Evolutionary conservation across 2,329 filamentous ascomycete genomes (phyloP), one percentile per base, ranked within the genome.

Genomic region (Ophiostoma novo-ulmi): DNA sequence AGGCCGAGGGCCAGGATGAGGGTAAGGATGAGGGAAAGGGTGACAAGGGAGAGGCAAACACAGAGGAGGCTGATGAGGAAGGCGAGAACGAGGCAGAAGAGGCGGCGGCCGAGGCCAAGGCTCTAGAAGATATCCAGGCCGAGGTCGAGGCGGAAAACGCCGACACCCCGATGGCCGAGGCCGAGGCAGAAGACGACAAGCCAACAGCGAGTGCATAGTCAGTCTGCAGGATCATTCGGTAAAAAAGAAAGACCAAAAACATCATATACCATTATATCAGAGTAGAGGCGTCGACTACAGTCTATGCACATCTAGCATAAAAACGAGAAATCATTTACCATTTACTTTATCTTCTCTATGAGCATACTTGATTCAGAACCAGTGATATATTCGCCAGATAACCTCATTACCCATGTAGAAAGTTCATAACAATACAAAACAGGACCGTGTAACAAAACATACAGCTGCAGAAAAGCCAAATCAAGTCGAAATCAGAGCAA

Each of bases 31-130:
- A 31, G 31, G 70, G 10, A 5, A n/a, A 20, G 14, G 71, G 66
- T 6, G 73, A 74, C 20, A 70, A 72, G 0, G 67, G 65, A 8
- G 71, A 64, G n/a, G 36, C 31, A 31, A 31, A 11, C 22, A 22
- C 31, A 7, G 48, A 67, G 8, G 70, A 70, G 35, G 38, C 31
- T 7, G 48, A 67, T 10, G 70, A 70, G 35, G 41, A 69, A 3
- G 61, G n/a, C 6, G 22, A 63, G 5, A 36, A 8, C 13, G 35
- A 67, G 22, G 38, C 2, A 20, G 48, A 58, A 3, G 36, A 67
- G 17, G 69, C n/a, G 8, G 52, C 20, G 20, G 69, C 26, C 20
- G 41, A 55, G 17, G 44, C 38, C 10, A 10, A 39, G 38, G 38
- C 38, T 39, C 10, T 39, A 10, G 11, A 10, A 11, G 38, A 39